Base-by-base conservation (phyloP, 768 basidiomycete genomes). In the Mycena capillaripes region DNA sequence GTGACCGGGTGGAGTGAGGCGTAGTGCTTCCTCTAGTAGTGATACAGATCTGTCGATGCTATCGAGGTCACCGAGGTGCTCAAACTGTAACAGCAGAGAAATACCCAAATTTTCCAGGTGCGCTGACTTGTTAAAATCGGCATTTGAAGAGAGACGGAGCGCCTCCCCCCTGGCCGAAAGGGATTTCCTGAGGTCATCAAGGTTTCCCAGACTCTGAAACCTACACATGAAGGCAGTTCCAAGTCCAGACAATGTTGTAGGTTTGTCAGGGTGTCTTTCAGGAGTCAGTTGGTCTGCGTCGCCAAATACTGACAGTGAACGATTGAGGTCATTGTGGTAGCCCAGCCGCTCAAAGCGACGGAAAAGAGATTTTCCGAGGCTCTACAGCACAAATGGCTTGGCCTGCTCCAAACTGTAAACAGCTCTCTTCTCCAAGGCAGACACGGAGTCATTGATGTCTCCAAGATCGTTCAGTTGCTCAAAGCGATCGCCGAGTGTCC, bases 201-300 rank as follows among this genome's bases (percentile, higher is more conserved):
- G 34, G 56, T 57, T n/a, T 38, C 56, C 56, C 36, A 36, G 56
- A 19, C 32, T n/a, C 56, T 57, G 21, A n/a, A 57, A 57, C 34
- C 56, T 36, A 21, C 21, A 14, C 56, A 57, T 57, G 34, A 57
- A 21, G 10, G 56, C 56, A 17, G 38, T 38, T 17, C 56, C 56
- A 36, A 57, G 32, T 57, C 17, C 56, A 57, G 17, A 10, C 56
- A 57, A 57, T n/a, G 38, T 57, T 57, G 17, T 34, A 21, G 16
- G 56, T 38, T n/a, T n/a, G n/a, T n/a, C n/a, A n/a, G n/a, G n/a
- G n/a, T n/a, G n/a, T n/a, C n/a, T n/a, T n/a, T n/a, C n/a, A n/a
- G n/a, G n/a, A n/a, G n/a, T n/a, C n/a, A n/a, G n/a, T n/a, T n/a
- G n/a, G n/a, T n/a, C n/a, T n/a, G n/a, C n/a, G n/a, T n/a, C n/a